These are phyloP conservation scores for Pelargonium fulgidum DNA, from an alignment of 441 rosid species.

Conservation along the genomic window DNA sequence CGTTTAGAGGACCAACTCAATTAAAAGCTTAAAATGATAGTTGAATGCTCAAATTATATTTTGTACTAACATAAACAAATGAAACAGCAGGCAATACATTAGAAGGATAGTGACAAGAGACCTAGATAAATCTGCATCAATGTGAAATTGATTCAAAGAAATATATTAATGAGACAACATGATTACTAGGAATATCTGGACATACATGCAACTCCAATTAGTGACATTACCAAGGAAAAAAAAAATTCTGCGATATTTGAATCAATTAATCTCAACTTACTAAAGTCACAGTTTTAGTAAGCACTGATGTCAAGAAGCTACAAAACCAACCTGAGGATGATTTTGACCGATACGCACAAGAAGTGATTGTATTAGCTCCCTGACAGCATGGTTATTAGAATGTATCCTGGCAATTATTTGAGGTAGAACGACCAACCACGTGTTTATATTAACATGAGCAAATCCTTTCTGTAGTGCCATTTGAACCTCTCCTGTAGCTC, in stretches of 20 bases:
- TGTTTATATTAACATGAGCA: slow-evolving; percentile 83
- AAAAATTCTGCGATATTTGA: too few species aligned
- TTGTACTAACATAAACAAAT: neutral
- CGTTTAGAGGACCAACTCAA: too few species aligned
- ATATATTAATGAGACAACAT: neutral
- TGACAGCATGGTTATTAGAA: slow-evolving; percentile 89
- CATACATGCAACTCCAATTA: neutral
- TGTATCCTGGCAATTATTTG: slow-evolving; percentile 99
- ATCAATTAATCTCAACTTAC: slow-evolving; percentile 1
- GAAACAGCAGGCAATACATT: too few species aligned
- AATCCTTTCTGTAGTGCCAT: slow-evolving; percentile 82
- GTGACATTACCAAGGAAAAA: too few species aligned
- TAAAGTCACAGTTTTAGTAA: neutral
- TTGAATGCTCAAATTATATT: too few species aligned
- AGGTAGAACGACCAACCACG: slow-evolving; percentile 98
- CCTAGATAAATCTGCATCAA: slow-evolving; percentile 1
- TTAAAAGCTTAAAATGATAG: too few species aligned
- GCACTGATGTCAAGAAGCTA: slow-evolving; percentile 9
- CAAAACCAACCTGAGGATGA: slow-evolving; percentile 88
- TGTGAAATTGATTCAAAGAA: neutral
- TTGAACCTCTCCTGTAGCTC: slow-evolving; percentile 92
- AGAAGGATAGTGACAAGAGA: too few species aligned
- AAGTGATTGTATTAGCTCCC: slow-evolving; percentile 92
- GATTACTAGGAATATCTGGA: neutral
- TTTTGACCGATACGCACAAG: slow-evolving; percentile 90